A percentile compares a stretch with the other conserved stretches of the same genome.
These are phyloP conservation scores for Lagerstroemia speciosa DNA, from an alignment of 345 rosid genomes.

Conservation along the genomic window DNA sequence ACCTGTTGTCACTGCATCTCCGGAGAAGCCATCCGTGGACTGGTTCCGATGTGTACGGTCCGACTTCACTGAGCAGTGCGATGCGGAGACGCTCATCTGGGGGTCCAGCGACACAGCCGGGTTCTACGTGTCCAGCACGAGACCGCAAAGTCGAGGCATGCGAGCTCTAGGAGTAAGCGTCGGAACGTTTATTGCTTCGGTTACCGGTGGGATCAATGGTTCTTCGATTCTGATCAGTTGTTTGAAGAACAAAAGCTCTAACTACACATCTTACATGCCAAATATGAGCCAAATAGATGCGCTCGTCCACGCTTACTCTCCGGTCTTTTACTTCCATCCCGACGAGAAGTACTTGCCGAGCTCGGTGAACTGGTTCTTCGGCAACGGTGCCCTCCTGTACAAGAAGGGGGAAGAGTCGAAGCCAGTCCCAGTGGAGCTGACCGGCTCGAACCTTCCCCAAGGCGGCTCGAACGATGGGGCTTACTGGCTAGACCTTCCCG, in stretches of 20 bases:
- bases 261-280: slow-evolving; percentile 49
- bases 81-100: slow-evolving; percentile 53
- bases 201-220: neutral
- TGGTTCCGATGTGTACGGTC: slow-evolving; percentile 58
- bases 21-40: slow-evolving; percentile 57
- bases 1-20: slow-evolving; percentile 42
- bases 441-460: slow-evolving; percentile 73
- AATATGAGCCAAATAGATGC: slow-evolving; percentile 37
- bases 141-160: slow-evolving; percentile 42
- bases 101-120: slow-evolving; percentile 22
- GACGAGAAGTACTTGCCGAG: slow-evolving; percentile 66
- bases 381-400: slow-evolving; percentile 57
- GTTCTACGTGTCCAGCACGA: slow-evolving; percentile 29
- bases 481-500: slow-evolving; percentile 81
- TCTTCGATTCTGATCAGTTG: slow-evolving; percentile 30
- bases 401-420: slow-evolving; percentile 52
- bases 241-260: slow-evolving; percentile 40
- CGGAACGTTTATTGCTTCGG: slow-evolving; percentile 52
- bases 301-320: slow-evolving; percentile 48
- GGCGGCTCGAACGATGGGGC: slow-evolving; percentile 67
- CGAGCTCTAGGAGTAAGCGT: slow-evolving; percentile 45
- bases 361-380: slow-evolving; percentile 64
- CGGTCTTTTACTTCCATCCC: slow-evolving; percentile 61
- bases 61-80: slow-evolving; percentile 51
- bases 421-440: slow-evolving; percentile 35